A percentile compares a stretch with the other conserved stretches of the same genome.
Conservation (phyloP, 2,329 filamentous ascomycete species). For the Clarireedia sp. region DNA sequence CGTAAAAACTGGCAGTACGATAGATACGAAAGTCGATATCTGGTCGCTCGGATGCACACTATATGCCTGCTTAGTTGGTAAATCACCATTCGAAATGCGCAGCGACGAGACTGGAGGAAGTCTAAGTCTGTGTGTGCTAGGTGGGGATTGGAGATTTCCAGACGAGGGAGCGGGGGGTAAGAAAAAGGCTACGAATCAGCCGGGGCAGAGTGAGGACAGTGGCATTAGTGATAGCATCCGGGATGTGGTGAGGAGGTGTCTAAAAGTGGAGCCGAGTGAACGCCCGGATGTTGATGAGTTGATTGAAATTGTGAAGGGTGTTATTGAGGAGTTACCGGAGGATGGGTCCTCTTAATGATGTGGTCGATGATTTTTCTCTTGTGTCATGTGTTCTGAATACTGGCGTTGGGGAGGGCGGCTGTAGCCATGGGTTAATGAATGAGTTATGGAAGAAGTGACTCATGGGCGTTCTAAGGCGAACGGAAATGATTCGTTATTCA, state of each 20-base stretch:
- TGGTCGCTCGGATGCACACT: constrained; percentile 98
- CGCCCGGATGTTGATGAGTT: constrained; percentile 80
- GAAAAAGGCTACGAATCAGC: constrained; percentile 30
- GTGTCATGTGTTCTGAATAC: background rate
- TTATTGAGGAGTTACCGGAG: constrained; percentile 59
- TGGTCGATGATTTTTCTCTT: background rate
- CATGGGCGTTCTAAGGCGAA: background rate
- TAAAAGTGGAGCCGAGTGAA: constrained; percentile 80
- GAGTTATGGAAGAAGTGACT: background rate
- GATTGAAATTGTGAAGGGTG: constrained; percentile 68
- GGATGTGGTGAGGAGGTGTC: constrained; percentile 78
- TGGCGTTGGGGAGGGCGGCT: background rate
- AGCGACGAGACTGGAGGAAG: constrained; percentile 94
- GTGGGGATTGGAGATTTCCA: constrained; percentile 94
- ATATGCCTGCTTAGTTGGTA: constrained; percentile 92
- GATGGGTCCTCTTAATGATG: constrained; percentile 36
- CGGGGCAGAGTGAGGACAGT: constrained; percentile 30
- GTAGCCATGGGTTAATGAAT: background rate
- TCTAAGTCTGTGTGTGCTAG: constrained; percentile 82
- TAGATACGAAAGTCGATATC: constrained; percentile 96
- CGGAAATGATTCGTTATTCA: too few species aligned
- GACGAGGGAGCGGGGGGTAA: constrained; percentile 64
- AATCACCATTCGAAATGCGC: constrained; percentile 92
- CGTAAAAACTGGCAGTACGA: constrained; percentile 82
- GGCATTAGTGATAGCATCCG: constrained; percentile 74